These are phyloP conservation scores for Begonia loranthoides DNA, from an alignment of 306 rosid species.

Conservation along the genomic window DNA sequence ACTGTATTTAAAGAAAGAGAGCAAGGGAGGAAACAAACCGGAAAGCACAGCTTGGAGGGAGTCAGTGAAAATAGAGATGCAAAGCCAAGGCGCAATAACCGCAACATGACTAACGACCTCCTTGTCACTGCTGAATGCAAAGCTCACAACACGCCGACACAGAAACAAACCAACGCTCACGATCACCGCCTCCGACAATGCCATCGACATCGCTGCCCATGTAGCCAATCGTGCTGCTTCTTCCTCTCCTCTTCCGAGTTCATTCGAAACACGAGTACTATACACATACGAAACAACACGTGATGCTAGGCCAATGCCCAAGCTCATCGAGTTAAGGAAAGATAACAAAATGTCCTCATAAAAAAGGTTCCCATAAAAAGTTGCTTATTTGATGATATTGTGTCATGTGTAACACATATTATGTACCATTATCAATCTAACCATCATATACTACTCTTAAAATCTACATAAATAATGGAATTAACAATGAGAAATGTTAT, in stretches of 20 bases:
- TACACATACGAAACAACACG: background rate
- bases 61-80: slow-evolving; percentile 32
- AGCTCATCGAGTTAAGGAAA: background rate
- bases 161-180: slow-evolving; percentile 25
- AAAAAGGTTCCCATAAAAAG: background rate
- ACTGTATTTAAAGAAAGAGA: too few relatives aligned
- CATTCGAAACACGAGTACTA: slow-evolving; percentile 53
- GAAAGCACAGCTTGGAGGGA: slow-evolving; percentile 41
- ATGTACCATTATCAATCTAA: too few relatives aligned
- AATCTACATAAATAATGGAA: too few relatives aligned
- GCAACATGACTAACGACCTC: slow-evolving; percentile 52
- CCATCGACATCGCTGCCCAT: slow-evolving; percentile 23
- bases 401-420: too few relatives aligned
- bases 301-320: background rate
- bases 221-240: slow-evolving; percentile 30
- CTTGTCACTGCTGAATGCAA: slow-evolving; percentile 42
- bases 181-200: slow-evolving; percentile 17
- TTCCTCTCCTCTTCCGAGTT: slow-evolving; percentile 54
- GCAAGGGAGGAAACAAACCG: slow-evolving; percentile 19
- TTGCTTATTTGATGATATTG: background rate
- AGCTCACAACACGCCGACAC: slow-evolving; percentile 34
- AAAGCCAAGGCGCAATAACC: slow-evolving; percentile 44
- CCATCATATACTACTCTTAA: too few relatives aligned
- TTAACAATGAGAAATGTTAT: too few relatives aligned
- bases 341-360: background rate